A percentile compares a stretch with the other conserved stretches of the same genome.
Conservation (phyloP, 1,284 basidiomycete species). For the Cerrena zonata region DNA sequence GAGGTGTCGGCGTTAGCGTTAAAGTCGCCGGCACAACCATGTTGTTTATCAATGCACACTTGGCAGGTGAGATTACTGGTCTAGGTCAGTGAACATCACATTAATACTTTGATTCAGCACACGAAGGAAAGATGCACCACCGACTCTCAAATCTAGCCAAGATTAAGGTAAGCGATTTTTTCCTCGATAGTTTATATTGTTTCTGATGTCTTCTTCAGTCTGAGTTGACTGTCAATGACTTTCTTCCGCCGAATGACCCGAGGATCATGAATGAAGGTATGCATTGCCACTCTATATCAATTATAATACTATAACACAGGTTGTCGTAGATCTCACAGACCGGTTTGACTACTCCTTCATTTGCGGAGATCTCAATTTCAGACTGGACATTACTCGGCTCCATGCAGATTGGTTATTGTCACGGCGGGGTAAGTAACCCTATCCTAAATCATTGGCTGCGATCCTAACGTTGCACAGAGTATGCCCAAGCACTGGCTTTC, state of each 20-base stretch:
- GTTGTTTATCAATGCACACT: conserved; percentile 81
- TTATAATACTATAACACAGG: not conserved
- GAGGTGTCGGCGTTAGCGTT: conserved; percentile 77
- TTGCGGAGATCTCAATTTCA: conserved; percentile 78
- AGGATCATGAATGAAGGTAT: conserved; percentile 62
- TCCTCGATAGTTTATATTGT: conserved; percentile 1
- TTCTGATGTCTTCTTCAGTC: conserved; percentile 32
- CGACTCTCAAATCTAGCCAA: conserved; percentile 68
- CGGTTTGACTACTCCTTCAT: conserved; percentile 80
- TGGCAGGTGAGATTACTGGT: conserved; percentile 66
- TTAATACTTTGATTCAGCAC: conserved; percentile 43
- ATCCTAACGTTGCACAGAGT: conserved; percentile 39
- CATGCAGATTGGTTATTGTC: conserved; percentile 65
- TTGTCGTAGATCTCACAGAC: conserved; percentile 64
- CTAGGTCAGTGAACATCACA: too few species aligned
- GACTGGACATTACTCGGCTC: conserved; percentile 65
- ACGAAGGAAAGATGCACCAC: conserved; percentile 65
- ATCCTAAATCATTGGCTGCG: not conserved
- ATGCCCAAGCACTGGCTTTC: conserved; percentile 68
- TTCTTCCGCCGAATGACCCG: conserved; percentile 57
- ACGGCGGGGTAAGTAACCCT: conserved; percentile 24
- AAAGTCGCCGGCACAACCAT: conserved; percentile 70
- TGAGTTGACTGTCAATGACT: conserved; percentile 62
- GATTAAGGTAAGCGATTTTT: conserved; percentile 59
- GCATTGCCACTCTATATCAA: not conserved